Percentiles rank a stretch among this genome's conserved stretches.
phyloP scores from a whole-genome alignment of 169 alveolate genomes.

The Eimeria sp. region DNA sequence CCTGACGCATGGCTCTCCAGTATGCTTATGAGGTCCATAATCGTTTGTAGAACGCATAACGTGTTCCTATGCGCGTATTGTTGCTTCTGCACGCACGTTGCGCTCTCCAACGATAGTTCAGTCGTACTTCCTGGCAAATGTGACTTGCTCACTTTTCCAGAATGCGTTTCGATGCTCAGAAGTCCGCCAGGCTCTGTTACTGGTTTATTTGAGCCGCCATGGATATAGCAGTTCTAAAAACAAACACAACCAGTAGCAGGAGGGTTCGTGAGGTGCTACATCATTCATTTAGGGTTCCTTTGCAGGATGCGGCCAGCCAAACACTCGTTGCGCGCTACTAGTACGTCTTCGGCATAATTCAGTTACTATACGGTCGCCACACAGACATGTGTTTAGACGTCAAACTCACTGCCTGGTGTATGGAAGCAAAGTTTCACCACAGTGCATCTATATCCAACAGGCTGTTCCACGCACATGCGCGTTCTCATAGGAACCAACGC shows the following conservation, averaged over 20 bases:
- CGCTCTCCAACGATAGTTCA: not conserved
- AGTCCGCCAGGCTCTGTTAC: not conserved
- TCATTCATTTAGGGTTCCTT: not conserved
- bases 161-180: not conserved
- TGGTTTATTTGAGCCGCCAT: not conserved
- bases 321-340: not conserved
- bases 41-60: not conserved
- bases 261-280: not conserved
- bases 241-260: not conserved
- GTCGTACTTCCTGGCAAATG: not conserved
- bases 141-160: not conserved
- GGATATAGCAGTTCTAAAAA: not conserved
- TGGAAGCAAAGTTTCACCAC: not conserved
- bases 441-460: not conserved
- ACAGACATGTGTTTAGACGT: not conserved
- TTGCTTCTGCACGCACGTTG: not conserved
- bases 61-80: too few species aligned
- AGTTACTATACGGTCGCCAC: too few species aligned
- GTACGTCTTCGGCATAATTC: not conserved
- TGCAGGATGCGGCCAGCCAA: not conserved
- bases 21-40: not conserved
- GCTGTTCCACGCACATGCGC: not conserved
- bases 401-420: not conserved
- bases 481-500: not conserved
- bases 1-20: not conserved